Conservation (phyloP, 1,139 yeast species). For the Pneumocystis murina region DNA sequence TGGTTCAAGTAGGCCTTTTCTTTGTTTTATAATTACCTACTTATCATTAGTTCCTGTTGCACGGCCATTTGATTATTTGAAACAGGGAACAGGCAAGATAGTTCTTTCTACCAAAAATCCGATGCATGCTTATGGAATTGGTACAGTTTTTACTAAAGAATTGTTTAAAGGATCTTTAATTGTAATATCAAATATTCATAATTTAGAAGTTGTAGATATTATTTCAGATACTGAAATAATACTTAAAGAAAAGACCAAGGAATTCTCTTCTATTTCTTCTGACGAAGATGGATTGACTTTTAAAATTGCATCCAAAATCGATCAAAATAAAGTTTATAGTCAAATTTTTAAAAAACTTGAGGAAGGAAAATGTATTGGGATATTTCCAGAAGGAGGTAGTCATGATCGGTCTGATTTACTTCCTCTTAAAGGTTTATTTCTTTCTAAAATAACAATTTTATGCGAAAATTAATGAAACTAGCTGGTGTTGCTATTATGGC, state of each 20-base stretch:
- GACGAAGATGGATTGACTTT: constrained; percentile 40
- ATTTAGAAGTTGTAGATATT: constrained; percentile 63
- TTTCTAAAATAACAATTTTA: not conserved
- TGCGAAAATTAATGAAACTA: not conserved
- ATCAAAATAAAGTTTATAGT: constrained; percentile 69
- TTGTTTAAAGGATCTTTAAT: constrained; percentile 47
- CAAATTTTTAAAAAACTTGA: constrained; percentile 70
- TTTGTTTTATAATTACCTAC: not conserved
- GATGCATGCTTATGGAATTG: constrained; percentile 43
- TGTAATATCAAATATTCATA: constrained; percentile 56
- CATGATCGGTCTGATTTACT: constrained; percentile 84
- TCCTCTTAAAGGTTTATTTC: constrained; percentile 44
- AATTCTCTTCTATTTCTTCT: constrained; percentile 23
- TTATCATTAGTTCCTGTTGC: constrained; percentile 69
- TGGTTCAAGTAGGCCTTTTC: constrained; percentile 2
- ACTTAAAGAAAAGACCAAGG: constrained; percentile 61
- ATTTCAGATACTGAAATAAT: constrained; percentile 62
- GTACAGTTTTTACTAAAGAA: constrained; percentile 53
- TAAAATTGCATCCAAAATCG: constrained; percentile 67
- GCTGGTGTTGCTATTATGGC: constrained; percentile 99
- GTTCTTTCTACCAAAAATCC: constrained; percentile 34
- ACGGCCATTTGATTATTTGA: constrained; percentile 75
- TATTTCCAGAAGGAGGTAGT: constrained; percentile 95
- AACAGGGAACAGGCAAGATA: constrained; percentile 46
- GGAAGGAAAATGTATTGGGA: constrained; percentile 74